Evolutionary conservation across 2,329 filamentous ascomycete genomes (phyloP).

Genomic region (Hysterium pulicare): DNA sequence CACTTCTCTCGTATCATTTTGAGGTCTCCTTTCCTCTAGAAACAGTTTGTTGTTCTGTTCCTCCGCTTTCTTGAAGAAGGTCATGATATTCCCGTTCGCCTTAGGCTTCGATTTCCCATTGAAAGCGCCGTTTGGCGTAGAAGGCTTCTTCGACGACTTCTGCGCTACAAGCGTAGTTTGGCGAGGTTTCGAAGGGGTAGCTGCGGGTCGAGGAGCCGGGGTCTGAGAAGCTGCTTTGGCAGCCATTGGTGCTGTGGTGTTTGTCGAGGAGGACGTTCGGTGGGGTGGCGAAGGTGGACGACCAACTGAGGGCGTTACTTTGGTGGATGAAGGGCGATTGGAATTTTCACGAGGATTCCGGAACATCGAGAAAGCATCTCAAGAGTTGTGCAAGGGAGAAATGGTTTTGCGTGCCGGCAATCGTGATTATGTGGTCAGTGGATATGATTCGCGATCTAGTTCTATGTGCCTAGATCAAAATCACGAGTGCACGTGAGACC

Average conservation of each 20-base stretch:
- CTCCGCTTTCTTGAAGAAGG: slow-evolving; percentile 54
- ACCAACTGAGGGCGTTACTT: slow-evolving; percentile 46
- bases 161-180: slow-evolving; percentile 36
- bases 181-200: slow-evolving; percentile 17
- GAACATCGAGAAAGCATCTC: slow-evolving; percentile 46
- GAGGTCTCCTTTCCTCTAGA: slow-evolving; percentile 26
- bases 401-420: too few relatives aligned
- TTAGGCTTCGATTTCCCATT: slow-evolving; percentile 38
- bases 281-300: slow-evolving; percentile 52
- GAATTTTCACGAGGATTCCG: slow-evolving; percentile 52
- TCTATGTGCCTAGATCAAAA: too few relatives aligned
- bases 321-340: slow-evolving; percentile 27
- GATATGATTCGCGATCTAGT: too few relatives aligned
- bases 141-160: slow-evolving; percentile 29
- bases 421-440: too few relatives aligned
- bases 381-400: neutral
- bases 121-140: slow-evolving; percentile 21
- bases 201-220: slow-evolving; percentile 14
- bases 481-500: too few relatives aligned
- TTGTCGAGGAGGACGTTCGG: slow-evolving; percentile 9
- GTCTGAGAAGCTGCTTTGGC: slow-evolving; percentile 22
- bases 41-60: slow-evolving; percentile 39
- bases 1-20: slow-evolving; percentile 17
- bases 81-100: slow-evolving; percentile 51
- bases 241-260: slow-evolving; percentile 16